Evolutionary conservation across 2,329 filamentous ascomycete species (phyloP).

Genomic region (Penicillium crustosum): DNA sequence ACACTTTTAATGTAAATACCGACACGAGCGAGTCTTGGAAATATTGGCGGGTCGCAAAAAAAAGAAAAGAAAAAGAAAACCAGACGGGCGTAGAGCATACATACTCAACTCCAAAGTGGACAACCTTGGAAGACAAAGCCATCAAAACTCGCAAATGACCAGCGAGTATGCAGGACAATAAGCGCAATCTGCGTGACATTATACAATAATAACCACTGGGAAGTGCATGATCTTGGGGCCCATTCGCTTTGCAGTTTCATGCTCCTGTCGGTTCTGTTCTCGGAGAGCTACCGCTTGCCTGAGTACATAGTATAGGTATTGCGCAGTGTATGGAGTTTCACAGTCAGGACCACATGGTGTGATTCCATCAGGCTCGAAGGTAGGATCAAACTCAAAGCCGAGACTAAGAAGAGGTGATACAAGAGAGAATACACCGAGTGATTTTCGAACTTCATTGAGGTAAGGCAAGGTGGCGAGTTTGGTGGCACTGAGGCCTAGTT

Average conservation of each 20-base stretch:
- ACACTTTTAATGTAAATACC: neutral
- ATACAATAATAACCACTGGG: conserved; percentile 19
- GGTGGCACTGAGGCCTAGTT: conserved; percentile 8
- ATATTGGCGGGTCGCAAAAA: neutral
- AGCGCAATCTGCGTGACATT: conserved; percentile 6
- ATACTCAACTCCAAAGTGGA: neutral
- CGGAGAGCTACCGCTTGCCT: conserved; percentile 17
- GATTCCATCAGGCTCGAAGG: conserved; percentile 11
- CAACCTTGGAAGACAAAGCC: neutral
- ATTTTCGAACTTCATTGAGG: conserved; percentile 15
- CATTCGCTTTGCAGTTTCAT: neutral
- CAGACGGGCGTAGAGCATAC: neutral
- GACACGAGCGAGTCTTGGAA: neutral
- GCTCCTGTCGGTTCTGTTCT: conserved; percentile 18
- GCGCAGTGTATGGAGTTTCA: conserved; percentile 14
- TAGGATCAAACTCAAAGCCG: conserved; percentile 18
- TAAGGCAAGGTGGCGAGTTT: conserved; percentile 17
- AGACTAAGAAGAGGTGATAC: conserved; percentile 13
- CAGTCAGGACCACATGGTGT: neutral
- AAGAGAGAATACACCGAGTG: conserved; percentile 32
- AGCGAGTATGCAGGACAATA: neutral
- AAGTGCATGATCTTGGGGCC: conserved; percentile 21
- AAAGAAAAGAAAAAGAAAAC: neutral
- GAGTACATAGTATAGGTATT: conserved; percentile 12
- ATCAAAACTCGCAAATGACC: neutral